Base-by-base conservation (phyloP, 2,329 filamentous ascomycete genomes). In the Calonectria ilicicola region DNA sequence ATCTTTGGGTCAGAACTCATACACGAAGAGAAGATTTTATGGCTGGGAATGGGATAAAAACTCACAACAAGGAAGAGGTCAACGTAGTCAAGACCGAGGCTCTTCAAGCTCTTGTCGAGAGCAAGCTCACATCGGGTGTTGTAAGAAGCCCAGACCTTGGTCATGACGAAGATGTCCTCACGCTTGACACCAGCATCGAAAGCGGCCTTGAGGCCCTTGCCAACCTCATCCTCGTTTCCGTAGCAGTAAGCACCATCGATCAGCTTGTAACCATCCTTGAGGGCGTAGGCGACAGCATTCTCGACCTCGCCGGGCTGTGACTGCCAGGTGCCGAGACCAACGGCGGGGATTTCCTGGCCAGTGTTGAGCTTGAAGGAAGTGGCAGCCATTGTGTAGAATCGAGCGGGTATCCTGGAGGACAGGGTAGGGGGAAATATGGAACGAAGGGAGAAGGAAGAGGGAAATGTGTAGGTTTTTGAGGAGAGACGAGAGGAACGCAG, bases 141-240 rank as follows among this genome's bases (percentile, higher is more conserved):
- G 86, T 94, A 96, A 64, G 93, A 95, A 80, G 92, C 93, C 94
- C 95, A 97, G 44, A 96, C 89, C 89, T 98, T 97, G 80, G 92
- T 95, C 67, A 94, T 94, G 72, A 97, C 91, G 85, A 97, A 97
- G 74, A 97, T 85, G 70, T 97, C 94, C 82, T 93, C 90, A 73
- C 95, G 90, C 88, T 93, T 93, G 78, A 94, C 87, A 27, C 94
- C 94, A 6, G 91, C 86, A 29, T 86, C 87, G 80, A 96, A 91
- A 35, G 93, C 94, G 69, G 94, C 92, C 81, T 91, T 91, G 67
- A 98, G 89, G 12, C 93, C 95, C 81, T 92, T 86, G 75, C 95
- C 95, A 19, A 97, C 95, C 83, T 96, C 94, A 60, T 93, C 89
- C 85, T 98, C 95, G 83, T 97, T 96, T 77, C 88, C 92, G 84